These are phyloP conservation scores for Pseudogymnoascus sp. DNA, from an alignment of 2,329 filamentous ascomycete species.

Conservation along the genomic window DNA sequence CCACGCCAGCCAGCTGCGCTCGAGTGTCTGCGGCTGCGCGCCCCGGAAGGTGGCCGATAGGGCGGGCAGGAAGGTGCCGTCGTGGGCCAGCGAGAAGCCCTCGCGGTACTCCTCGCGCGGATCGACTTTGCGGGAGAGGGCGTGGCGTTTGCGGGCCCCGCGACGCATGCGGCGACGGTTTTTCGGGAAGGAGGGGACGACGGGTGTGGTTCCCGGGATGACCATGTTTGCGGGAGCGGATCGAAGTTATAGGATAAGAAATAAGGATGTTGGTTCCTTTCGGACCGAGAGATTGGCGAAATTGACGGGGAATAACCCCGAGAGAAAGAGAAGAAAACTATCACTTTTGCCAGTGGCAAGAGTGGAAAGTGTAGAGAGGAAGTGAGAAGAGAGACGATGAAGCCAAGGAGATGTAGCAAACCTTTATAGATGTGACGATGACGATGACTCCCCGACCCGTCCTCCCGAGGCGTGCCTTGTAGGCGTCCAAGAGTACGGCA, in stretches of 20 bases:
- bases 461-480: not conserved
- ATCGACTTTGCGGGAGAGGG: not conserved
- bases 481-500: not conserved
- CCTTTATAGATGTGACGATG: not conserved
- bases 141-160: constrained; percentile 3
- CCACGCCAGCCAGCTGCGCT: constrained; percentile 2
- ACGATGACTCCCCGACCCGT: not conserved
- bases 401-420: not conserved
- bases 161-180: not conserved
- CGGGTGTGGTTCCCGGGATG: not conserved
- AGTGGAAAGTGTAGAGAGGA: not conserved
- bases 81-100: not conserved
- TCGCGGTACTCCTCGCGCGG: not conserved
- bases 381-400: not conserved
- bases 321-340: not conserved
- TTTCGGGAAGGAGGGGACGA: not conserved
- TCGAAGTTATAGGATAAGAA: not conserved
- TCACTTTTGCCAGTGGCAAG: constrained; percentile 2
- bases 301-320: not conserved
- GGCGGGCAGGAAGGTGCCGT: not conserved
- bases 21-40: not conserved
- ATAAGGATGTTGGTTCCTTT: not conserved
- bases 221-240: not conserved
- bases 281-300: not conserved
- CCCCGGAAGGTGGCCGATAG: not conserved